Evolutionary conservation across 768 basidiomycete genomes (phyloP).

Genomic region (Suillus clintonianus): DNA sequence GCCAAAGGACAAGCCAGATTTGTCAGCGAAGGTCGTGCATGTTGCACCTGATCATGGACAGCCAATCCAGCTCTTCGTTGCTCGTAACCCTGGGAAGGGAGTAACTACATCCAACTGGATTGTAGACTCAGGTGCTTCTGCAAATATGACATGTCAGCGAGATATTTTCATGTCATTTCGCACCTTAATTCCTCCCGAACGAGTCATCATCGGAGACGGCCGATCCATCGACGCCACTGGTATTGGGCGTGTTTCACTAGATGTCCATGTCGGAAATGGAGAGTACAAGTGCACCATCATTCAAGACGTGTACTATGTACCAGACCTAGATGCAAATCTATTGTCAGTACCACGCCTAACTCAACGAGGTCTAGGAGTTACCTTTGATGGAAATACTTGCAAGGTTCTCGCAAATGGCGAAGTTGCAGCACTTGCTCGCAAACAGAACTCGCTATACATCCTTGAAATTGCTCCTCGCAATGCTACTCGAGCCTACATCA

Average conservation of each 20-base stretch:
- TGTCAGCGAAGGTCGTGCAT: no score
- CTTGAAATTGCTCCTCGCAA: background rate
- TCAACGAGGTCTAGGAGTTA: background rate
- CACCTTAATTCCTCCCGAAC: background rate
- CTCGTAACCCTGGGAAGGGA: no score
- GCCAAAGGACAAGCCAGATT: no score
- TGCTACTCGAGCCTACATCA: background rate
- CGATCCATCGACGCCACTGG: constrained; percentile 2
- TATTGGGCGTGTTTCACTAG: background rate
- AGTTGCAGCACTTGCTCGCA: background rate
- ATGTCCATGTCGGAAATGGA: background rate
- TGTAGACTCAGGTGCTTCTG: constrained; percentile 4
- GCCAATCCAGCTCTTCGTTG: background rate
- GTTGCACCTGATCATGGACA: background rate
- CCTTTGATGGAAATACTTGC: background rate
- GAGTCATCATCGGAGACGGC: constrained; percentile 5
- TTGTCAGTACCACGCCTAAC: constrained; percentile 18
- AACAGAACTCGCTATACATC: constrained; percentile 5
- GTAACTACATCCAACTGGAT: background rate
- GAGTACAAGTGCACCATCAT: background rate
- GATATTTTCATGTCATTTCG: constrained; percentile 1
- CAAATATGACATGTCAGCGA: constrained; percentile 3
- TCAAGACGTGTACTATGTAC: constrained; percentile 4
- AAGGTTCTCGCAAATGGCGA: background rate
- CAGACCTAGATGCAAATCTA: constrained; percentile 14